Evolutionary conservation across 805 yeast species (phyloP), one percentile per base, ranked within the genome.

Genomic region (Kuraishia floccosa): DNA sequence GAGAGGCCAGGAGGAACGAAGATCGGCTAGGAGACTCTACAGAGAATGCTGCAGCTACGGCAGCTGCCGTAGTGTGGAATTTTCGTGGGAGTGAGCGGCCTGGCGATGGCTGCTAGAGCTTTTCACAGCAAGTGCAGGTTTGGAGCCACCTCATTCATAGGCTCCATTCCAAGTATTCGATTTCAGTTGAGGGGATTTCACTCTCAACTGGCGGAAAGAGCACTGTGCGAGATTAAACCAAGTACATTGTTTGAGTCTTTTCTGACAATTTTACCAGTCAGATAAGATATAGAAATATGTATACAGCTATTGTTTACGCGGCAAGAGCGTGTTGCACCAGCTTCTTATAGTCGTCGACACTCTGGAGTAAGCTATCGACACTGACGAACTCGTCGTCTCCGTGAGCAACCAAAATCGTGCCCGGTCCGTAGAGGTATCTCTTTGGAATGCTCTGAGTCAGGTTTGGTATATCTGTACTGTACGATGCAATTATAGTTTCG

Each of bases 361-460:
- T 72, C 14, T 54, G 50, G 7, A 52, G 34, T 33, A 76, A 51
- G 39, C 72, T 76, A 4, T 43, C 43, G 24, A 65, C 52, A 3
- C 62, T 58, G 12, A 76, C 67, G 35, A 50, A 65, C 50, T 76
- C 83, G 33, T 68, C 47, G 34, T 63, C 74, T 6, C 72, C 63
- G 41, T 76, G 82, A 0, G 82, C 82, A 24, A 68, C 73, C 21
- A 54, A 58, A 30, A 76, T 74, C 2, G 74, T 52, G 3, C 85
- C 85, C 3, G 84, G 82, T 0, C 84, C 85, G 40, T 73, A 76
- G 6, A 76, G 50, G 41, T 71, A 76, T 41, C 70, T 56, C 34
- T 55, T 59, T 38, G 56, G 58, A 6, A 54, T 54, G 6, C 41
- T 40, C 4, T 40, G 32, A n/a, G n/a, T n/a, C 27, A 70, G 39